Conservation (phyloP, 2,329 filamentous ascomycete genomes). For the Fusarium fracticaudum region DNA sequence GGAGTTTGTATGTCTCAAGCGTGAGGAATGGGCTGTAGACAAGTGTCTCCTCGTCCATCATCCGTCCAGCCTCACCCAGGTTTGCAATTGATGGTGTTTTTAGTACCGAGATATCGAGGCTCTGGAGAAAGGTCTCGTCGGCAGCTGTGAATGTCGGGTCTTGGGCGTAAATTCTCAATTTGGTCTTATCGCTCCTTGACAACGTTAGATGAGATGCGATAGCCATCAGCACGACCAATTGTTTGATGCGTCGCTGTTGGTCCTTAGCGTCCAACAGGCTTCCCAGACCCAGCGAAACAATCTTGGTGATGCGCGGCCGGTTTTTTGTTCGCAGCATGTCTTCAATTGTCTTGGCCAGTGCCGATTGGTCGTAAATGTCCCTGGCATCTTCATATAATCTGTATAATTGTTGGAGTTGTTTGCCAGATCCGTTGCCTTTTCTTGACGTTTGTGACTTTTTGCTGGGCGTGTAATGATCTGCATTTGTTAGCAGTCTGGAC, state of each 20-base stretch:
- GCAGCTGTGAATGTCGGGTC: slow-evolving; percentile 36
- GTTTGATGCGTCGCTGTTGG: slow-evolving; percentile 37
- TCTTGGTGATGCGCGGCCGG: slow-evolving; percentile 27
- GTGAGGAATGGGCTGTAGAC: slow-evolving; percentile 42
- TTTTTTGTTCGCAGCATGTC: slow-evolving; percentile 32
- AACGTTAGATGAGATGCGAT: slow-evolving; percentile 28
- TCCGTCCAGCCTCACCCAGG: slow-evolving; percentile 32
- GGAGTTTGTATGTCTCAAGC: slow-evolving; percentile 31
- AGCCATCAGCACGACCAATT: slow-evolving; percentile 35
- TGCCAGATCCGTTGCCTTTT: slow-evolving; percentile 15
- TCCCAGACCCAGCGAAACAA: slow-evolving; percentile 35
- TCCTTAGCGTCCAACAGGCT: slow-evolving; percentile 34
- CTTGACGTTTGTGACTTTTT: slow-evolving; percentile 5
- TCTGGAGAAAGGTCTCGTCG: slow-evolving; percentile 32
- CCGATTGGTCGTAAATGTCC: slow-evolving; percentile 23
- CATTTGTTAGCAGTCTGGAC: not conserved
- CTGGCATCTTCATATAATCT: slow-evolving; percentile 25
- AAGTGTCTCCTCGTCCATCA: slow-evolving; percentile 36
- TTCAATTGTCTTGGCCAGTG: slow-evolving; percentile 23
- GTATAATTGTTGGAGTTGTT: slow-evolving; percentile 29
- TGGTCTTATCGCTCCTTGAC: not conserved
- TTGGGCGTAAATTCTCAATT: slow-evolving; percentile 29
- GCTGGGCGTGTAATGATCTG: not conserved
- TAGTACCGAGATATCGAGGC: slow-evolving; percentile 26
- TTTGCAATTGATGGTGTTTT: slow-evolving; percentile 29